Evolutionary conservation across 805 yeast genomes (phyloP), one percentile per base, ranked within the genome.

Genomic region (Starmera pachycereana): DNA sequence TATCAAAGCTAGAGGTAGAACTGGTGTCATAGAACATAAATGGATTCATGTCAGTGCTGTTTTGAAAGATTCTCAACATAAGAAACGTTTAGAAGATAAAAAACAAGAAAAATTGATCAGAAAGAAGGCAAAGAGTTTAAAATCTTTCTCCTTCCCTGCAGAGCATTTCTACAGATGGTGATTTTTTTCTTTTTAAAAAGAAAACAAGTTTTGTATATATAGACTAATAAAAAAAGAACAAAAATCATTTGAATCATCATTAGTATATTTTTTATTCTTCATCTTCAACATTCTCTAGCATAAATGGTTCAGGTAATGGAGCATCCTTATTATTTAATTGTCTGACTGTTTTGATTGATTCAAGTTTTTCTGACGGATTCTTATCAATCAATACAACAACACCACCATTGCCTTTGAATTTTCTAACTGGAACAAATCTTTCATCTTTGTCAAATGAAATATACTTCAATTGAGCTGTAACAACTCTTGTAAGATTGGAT

Each of bases 1-100:
- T 51, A 70, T 72, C 56, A 88, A 87, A 65, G 96, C 92, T 47
- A 78, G 97, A 66, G 96, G 96, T 47, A 76, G 96, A 60, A 69
- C 74, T 16, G 97, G 97, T 57, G 62, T 84, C 42, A 72, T 83
- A 38, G 72, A 69, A 29, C 92, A 85, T 54, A 77, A 83, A 44
- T 82, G 74, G 57, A 78, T 87, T 39, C 95, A 90, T 60, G 76
- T 89, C 29, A 77, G 81, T 63, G 84, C 85, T 35, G 70, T 90
- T 42, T 66, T 90, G 42, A 81, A 78, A 57, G 72, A 86, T 5
- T 69, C 74, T 36, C 76, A 74, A 47, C 83, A 95, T 12, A 63
- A 68, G 52, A 57, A 64, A 44, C 72, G 95, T 60, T 54, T 74
- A 40, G 72, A 65, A 12, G 74, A 72, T 66, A 94, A 84, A 54